Base-by-base conservation (phyloP, 352 stramenopile genomes). In the Phytophthora multivora region DNA sequence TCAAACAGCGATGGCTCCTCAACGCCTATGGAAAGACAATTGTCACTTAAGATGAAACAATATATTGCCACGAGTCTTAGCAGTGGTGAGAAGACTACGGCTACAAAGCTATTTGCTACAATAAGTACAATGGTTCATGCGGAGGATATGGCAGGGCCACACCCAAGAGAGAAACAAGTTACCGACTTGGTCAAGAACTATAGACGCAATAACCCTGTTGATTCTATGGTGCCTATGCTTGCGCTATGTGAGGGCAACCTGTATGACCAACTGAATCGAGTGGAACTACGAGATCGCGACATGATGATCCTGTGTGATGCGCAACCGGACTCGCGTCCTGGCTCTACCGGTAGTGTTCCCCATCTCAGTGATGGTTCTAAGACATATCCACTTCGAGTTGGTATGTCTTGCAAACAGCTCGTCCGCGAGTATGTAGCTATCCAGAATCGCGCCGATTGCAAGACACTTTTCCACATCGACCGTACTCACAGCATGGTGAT, bases 221-320 rank as follows among this genome's bases (percentile, higher is more conserved):
- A 59, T 15, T 50, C 40, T 26, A 60, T 46, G 41, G 31, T 31
- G 4, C 19, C 41, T 6, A 52, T 46, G 30, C 51, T 60, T 26
- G 18, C 40, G 35, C 11, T 60, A 28, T 60, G 21, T 31, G 52
- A 51, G 16, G 52, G 41, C 0, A 9, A 45, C 18, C 15, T 43
- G 0, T 51, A 51, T 3, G 40, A 50, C 0, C 52, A 35, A 15
- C 31, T 30, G 19, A n/a, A 60, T 36, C 5, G 51, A 0, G 16
- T 6, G 2, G 30, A 40, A 11, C n/a, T 51, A 18, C 5, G 10
- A 13, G 52, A 36, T 7, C 1, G 8, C 0, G 30, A 43, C 18
- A 51, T 60, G 40, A 35, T 60, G 0, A 21, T 60, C 28, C 10
- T 52, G 10, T 60, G 52, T 38, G 52, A 60, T 19, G n/a, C 40